Percentiles rank a stretch among this genome's conserved stretches.
Evolutionary conservation across 768 basidiomycete species (phyloP).

Genomic region (Amanita muscaria): DNA sequence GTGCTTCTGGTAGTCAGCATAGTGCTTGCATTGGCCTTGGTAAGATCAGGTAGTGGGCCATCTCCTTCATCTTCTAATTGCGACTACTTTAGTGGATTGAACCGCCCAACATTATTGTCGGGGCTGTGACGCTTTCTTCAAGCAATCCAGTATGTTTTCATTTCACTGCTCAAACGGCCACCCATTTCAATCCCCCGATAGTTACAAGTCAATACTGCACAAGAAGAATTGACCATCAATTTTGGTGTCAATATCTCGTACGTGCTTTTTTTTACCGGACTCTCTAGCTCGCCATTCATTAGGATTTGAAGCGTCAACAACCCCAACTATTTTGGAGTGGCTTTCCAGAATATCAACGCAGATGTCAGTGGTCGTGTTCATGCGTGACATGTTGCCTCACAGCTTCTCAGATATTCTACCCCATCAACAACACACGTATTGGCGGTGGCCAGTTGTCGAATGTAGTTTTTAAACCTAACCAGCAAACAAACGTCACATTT

Average conservation of each 20-base stretch:
- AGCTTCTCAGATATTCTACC: slow-evolving; percentile 55
- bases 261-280: no score
- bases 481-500: slow-evolving; percentile 62
- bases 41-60: slow-evolving; percentile 24
- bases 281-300: slow-evolving; percentile 6
- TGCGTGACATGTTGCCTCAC: neutral
- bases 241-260: slow-evolving; percentile 63
- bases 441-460: slow-evolving; percentile 49
- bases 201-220: slow-evolving; percentile 27
- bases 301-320: slow-evolving; percentile 51
- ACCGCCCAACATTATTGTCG: slow-evolving; percentile 61
- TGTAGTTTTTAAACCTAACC: slow-evolving; percentile 40
- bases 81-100: slow-evolving; percentile 53
- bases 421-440: slow-evolving; percentile 59
- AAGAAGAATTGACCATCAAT: slow-evolving; percentile 43
- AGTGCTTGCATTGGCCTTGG: slow-evolving; percentile 57
- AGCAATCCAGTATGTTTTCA: slow-evolving; percentile 36
- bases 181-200: slow-evolving; percentile 8
- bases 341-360: slow-evolving; percentile 55
- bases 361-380: slow-evolving; percentile 29
- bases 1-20: slow-evolving; percentile 61
- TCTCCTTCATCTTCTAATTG: neutral
- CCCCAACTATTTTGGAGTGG: slow-evolving; percentile 72
- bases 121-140: slow-evolving; percentile 33
- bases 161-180: neutral